Conservation (phyloP, 805 yeast genomes). For the Yarrowia deformans region DNA sequence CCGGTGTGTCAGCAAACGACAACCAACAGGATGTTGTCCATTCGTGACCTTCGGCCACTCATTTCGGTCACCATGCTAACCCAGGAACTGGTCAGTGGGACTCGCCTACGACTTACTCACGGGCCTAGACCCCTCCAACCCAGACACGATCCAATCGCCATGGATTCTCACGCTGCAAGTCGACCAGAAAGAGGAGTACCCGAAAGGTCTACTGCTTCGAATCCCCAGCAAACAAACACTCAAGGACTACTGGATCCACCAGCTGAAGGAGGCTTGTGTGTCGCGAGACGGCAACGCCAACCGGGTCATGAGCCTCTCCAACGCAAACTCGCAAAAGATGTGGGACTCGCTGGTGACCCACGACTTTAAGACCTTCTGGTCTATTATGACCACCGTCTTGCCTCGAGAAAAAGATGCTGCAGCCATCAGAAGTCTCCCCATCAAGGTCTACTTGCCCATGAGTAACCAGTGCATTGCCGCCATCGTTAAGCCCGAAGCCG, state of each 20-base stretch:
- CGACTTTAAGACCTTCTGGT: slow-evolving; percentile 47
- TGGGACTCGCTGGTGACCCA: slow-evolving; percentile 59
- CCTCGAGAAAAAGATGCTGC: slow-evolving; percentile 42
- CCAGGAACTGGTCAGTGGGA: slow-evolving; percentile 71
- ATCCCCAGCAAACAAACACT: slow-evolving; percentile 49
- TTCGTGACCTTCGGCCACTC: not conserved
- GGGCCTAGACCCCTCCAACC: slow-evolving; percentile 51
- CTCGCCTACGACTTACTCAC: slow-evolving; percentile 63
- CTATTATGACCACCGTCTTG: slow-evolving; percentile 44
- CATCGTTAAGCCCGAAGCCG: slow-evolving; percentile 43
- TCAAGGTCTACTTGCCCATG: slow-evolving; percentile 50
- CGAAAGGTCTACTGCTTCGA: slow-evolving; percentile 57
- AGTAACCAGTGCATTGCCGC: slow-evolving; percentile 53
- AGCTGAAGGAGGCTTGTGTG: slow-evolving; percentile 80
- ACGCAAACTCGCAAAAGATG: slow-evolving; percentile 62
- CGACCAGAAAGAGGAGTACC: slow-evolving; percentile 55
- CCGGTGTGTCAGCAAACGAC: too few species aligned
- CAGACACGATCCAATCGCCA: slow-evolving; percentile 41
- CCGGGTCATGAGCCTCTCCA: slow-evolving; percentile 77
- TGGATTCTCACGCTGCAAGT: slow-evolving; percentile 57
- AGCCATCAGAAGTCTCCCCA: slow-evolving; percentile 46
- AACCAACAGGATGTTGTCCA: not conserved
- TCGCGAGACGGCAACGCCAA: slow-evolving; percentile 80
- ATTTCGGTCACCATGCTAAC: slow-evolving; percentile 5
- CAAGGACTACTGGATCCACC: slow-evolving; percentile 71